A percentile compares a stretch with the other conserved stretches of the same genome.
phyloP scores from a whole-genome alignment of 805 yeast species.

The Saturnispora besseyi region DNA sequence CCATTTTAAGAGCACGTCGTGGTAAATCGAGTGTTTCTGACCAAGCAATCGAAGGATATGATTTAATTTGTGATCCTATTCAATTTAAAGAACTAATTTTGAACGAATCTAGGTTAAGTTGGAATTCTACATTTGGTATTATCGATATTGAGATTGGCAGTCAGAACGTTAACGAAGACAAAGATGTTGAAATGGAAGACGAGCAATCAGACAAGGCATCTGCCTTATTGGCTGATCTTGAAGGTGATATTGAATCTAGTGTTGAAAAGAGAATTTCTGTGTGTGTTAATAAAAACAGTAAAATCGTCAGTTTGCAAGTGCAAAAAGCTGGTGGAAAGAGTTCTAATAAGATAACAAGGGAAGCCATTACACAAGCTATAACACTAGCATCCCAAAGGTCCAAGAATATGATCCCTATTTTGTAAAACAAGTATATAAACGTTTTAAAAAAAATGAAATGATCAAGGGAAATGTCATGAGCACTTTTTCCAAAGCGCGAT shows the following conservation, averaged over 20 bases:
- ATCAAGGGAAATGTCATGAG: not conserved
- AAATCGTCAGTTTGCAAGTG: constrained; percentile 37
- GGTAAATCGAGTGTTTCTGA: constrained; percentile 28
- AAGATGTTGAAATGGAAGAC: constrained; percentile 24
- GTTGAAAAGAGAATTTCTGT: constrained; percentile 46
- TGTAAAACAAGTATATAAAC: not conserved
- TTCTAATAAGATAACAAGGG: constrained; percentile 34
- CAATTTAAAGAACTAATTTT: constrained; percentile 32
- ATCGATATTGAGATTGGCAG: constrained; percentile 35
- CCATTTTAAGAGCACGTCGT: constrained; percentile 10
- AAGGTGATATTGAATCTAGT: constrained; percentile 79
- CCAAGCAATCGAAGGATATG: constrained; percentile 35
- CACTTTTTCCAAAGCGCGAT: not conserved
- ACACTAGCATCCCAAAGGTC: constrained; percentile 41
- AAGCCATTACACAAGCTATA: constrained; percentile 39
- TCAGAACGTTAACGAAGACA: constrained; percentile 23
- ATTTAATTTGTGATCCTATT: constrained; percentile 48
- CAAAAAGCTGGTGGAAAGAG: constrained; percentile 38
- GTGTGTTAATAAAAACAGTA: constrained; percentile 26
- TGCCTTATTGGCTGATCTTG: constrained; percentile 60
- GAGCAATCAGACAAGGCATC: constrained; percentile 17
- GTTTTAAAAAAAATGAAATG: not conserved
- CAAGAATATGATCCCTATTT: constrained; percentile 21
- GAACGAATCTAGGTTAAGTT: constrained; percentile 31
- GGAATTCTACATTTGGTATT: constrained; percentile 53